Evolutionary conservation across 768 basidiomycete genomes (phyloP).

Genomic region (Termitomyces sp.): DNA sequence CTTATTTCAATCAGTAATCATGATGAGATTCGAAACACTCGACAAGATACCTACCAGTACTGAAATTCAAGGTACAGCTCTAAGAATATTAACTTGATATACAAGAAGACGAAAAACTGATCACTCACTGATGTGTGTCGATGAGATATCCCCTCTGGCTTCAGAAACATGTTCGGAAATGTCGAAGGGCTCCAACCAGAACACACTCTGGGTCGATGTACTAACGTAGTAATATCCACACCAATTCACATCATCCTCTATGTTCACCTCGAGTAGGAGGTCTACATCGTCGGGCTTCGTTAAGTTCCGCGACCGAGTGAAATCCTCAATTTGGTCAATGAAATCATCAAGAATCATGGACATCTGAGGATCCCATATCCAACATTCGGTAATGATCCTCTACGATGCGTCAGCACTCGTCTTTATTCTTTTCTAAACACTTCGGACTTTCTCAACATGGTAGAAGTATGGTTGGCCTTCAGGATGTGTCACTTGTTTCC

Average conservation of each 20-base stretch:
- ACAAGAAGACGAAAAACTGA: not conserved
- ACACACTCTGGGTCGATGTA: not conserved
- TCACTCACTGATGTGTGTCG: not conserved
- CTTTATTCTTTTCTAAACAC: too few relatives aligned
- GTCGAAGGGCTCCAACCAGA: slow-evolving; percentile 2
- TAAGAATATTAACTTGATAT: not conserved
- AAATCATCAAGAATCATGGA: not conserved
- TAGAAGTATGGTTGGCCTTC: slow-evolving; percentile 8
- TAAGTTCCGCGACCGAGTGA: not conserved
- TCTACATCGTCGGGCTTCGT: not conserved
- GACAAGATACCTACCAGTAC: slow-evolving; percentile 5
- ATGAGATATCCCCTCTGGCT: not conserved
- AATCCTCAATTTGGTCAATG: not conserved
- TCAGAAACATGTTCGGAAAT: not conserved
- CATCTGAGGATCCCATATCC: not conserved
- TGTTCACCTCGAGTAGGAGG: not conserved
- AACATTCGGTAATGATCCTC: slow-evolving; percentile 5
- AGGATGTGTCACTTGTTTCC: slow-evolving; percentile 5
- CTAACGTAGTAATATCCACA: slow-evolving; percentile 4
- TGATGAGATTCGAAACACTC: not conserved
- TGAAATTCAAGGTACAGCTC: slow-evolving; percentile 6
- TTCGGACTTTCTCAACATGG: not conserved
- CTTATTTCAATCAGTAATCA: not conserved
- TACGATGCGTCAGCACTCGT: not conserved
- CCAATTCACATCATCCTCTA: not conserved